phyloP scores from a whole-genome alignment of 108 stramenopile species.

The Skeletonema tropicum region DNA sequence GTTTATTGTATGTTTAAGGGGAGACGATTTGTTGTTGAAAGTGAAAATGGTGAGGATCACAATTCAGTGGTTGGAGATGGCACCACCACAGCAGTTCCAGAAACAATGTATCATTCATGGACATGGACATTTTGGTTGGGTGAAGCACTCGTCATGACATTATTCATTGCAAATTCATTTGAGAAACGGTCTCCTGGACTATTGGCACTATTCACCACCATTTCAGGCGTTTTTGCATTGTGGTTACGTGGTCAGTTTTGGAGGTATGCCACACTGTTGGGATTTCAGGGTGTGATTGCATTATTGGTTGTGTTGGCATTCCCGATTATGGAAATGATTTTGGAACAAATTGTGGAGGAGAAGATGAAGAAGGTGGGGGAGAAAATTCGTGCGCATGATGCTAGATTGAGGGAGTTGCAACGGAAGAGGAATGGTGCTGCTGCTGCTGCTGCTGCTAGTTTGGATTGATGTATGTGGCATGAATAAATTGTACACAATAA shows the following conservation, averaged over 20 bases:
- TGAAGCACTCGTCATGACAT: conserved; percentile 75
- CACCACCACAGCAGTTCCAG: not conserved
- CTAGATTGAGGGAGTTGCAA: conserved; percentile 58
- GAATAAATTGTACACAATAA: no score
- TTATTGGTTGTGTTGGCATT: conserved; percentile 78
- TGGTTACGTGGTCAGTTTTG: conserved; percentile 84
- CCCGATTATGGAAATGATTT: conserved; percentile 86
- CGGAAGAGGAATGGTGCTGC: conserved; percentile 13
- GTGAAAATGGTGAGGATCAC: not conserved
- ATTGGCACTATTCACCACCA: conserved; percentile 32
- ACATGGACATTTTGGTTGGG: conserved; percentile 71
- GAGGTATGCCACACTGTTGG: conserved; percentile 72
- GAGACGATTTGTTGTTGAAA: conserved; percentile 19
- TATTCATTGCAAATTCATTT: conserved; percentile 78
- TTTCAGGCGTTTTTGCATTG: conserved; percentile 50
- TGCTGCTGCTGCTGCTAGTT: not conserved
- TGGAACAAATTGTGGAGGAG: conserved; percentile 85
- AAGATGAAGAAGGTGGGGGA: conserved; percentile 85
- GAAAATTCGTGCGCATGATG: conserved; percentile 76
- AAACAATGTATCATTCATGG: conserved; percentile 21
- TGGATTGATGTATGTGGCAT: not conserved
- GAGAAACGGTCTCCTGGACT: conserved; percentile 16
- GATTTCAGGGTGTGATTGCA: conserved; percentile 66
- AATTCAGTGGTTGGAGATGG: conserved; percentile 16
- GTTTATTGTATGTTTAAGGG: conserved; percentile 73